Percentiles rank a stretch among this genome's conserved stretches.
These are phyloP conservation scores for Petasospora rhodanensis DNA, from an alignment of 1,139 yeast genomes.

Conservation along the genomic window DNA sequence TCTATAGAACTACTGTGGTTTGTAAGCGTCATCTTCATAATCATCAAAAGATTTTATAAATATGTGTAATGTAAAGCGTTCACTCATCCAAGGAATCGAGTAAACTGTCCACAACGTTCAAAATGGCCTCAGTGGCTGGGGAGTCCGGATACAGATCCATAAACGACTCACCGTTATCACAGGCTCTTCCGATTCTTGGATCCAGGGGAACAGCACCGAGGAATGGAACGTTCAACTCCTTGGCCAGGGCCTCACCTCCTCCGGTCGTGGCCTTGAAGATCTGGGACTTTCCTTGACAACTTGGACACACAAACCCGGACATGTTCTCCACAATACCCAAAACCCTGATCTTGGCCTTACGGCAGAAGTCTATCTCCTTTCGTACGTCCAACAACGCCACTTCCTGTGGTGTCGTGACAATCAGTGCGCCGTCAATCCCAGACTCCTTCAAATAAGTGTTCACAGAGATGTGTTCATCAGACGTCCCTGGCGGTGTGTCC, in stretches of 20 bases:
- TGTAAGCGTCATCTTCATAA: no score
- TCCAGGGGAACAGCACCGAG: slow-evolving; percentile 93
- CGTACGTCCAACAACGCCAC: slow-evolving; percentile 93
- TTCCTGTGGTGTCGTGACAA: slow-evolving; percentile 97
- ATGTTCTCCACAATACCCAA: slow-evolving; percentile 92
- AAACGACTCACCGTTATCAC: slow-evolving; percentile 88
- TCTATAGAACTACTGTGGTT: no score
- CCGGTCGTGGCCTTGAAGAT: slow-evolving; percentile 96
- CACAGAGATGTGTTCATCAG: slow-evolving; percentile 93
- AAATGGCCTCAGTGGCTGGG: slow-evolving; percentile 85
- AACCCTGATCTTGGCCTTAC: slow-evolving; percentile 73
- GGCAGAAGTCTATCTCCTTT: slow-evolving; percentile 92
- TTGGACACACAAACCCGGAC: slow-evolving; percentile 98
- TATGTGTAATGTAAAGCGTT: not conserved
- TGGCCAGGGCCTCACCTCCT: slow-evolving; percentile 82
- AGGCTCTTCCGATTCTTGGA: slow-evolving; percentile 85
- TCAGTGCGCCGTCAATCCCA: slow-evolving; percentile 92
- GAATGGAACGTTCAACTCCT: slow-evolving; percentile 71
- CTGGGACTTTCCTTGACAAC: slow-evolving; percentile 83
- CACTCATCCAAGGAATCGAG: slow-evolving; percentile 26
- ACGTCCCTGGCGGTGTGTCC: slow-evolving; percentile 98
- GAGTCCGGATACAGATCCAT: slow-evolving; percentile 83
- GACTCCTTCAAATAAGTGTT: slow-evolving; percentile 83
- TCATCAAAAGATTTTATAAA: not conserved
- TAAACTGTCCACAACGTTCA: slow-evolving; percentile 67